Conservation (phyloP, 2,329 filamentous ascomycete species). For the Trichophyton verrucosum region DNA sequence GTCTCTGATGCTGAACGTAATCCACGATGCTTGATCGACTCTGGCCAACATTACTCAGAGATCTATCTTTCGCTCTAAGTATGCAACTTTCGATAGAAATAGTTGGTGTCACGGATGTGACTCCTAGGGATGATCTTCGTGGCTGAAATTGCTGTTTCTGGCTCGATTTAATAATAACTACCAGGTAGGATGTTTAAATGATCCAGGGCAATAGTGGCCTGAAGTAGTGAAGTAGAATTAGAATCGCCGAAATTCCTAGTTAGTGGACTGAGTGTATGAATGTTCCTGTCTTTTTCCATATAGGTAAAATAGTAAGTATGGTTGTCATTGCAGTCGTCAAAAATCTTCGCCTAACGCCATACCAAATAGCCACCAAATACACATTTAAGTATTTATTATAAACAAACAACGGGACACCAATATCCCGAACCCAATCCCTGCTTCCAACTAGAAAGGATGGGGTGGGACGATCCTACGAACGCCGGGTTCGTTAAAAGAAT, state of each 20-base stretch:
- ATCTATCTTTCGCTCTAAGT: not conserved
- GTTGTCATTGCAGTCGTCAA: not conserved
- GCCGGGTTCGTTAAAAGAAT: not conserved
- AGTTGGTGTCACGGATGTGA: not conserved
- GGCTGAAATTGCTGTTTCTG: not conserved
- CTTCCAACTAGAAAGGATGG: not conserved
- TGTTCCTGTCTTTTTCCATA: not conserved
- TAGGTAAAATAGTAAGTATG: not conserved
- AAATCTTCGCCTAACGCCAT: not conserved
- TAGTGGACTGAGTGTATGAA: too few relatives aligned
- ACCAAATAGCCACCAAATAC: constrained; percentile 2
- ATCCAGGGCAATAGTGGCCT: not conserved
- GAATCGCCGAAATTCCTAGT: not conserved
- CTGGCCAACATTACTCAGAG: not conserved
- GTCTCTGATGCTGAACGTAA: not conserved
- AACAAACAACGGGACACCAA: not conserved
- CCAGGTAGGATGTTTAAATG: too few relatives aligned
- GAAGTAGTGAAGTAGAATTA: not conserved
- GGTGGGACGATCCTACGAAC: not conserved
- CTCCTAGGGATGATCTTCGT: not conserved
- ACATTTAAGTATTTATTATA: not conserved
- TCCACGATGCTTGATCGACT: not conserved
- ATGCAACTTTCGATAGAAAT: not conserved
- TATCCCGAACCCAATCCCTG: not conserved
- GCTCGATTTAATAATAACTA: not conserved